Conservation (phyloP, 257 asterid genomes). For the Osmanthus fragrans region DNA sequence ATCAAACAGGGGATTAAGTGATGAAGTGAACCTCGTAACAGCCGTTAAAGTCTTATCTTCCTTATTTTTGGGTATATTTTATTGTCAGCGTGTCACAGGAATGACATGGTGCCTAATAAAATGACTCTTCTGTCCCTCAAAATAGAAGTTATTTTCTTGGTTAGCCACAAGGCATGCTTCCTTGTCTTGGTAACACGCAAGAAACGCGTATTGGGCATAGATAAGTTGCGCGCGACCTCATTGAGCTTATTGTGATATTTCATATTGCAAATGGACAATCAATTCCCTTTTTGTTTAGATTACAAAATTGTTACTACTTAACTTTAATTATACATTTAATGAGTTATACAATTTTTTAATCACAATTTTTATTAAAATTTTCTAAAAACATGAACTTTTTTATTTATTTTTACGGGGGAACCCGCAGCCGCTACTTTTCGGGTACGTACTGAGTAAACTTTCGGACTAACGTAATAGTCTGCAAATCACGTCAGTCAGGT, state of each 20-base stretch:
- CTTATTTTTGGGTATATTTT: background rate
- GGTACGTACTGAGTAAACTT: too few species aligned
- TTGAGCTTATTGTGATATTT: background rate
- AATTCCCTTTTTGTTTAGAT: too few species aligned
- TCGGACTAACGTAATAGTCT: too few species aligned
- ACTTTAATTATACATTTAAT: too few species aligned
- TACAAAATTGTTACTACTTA: too few species aligned
- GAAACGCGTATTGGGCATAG: background rate
- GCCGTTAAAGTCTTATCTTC: background rate
- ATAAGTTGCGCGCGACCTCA: background rate
- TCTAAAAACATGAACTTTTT: too few species aligned
- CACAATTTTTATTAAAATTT: too few species aligned
- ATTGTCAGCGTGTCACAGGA: background rate
- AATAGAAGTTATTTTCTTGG: background rate
- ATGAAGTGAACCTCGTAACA: background rate
- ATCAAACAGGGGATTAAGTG: background rate
- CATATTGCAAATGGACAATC: too few species aligned
- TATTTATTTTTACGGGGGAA: too few species aligned
- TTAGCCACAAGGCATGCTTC: background rate
- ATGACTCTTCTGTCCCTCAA: background rate
- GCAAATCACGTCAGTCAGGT: too few species aligned
- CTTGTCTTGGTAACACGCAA: background rate
- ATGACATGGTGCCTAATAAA: background rate
- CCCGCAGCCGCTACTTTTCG: too few species aligned
- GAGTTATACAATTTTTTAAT: too few species aligned